These are phyloP conservation scores for Russula brevipes DNA, from an alignment of 768 basidiomycete species.

Conservation along the genomic window DNA sequence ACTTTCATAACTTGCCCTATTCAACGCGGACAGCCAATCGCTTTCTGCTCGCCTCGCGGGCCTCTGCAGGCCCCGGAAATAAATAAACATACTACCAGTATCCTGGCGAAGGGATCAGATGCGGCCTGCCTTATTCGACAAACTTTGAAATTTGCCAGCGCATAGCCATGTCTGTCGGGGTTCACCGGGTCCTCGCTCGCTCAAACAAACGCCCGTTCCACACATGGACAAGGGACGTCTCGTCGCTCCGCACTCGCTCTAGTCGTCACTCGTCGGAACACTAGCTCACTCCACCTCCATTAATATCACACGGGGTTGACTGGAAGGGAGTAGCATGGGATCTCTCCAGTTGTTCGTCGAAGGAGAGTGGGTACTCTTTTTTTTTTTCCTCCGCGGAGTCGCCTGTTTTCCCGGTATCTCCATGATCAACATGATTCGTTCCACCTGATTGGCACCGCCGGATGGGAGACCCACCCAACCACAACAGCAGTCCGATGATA, in stretches of 20 bases:
- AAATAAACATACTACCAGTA: constrained; percentile 18
- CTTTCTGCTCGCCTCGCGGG: constrained; percentile 16
- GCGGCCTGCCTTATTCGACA: constrained; percentile 12
- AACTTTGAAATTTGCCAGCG: constrained; percentile 22
- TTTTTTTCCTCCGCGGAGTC: constrained; percentile 13
- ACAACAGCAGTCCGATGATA: constrained; percentile 1
- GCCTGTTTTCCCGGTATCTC: constrained; percentile 14
- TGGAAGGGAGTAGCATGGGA: not conserved
- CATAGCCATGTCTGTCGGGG: constrained; percentile 10
- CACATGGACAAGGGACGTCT: not conserved
- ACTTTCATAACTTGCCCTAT: constrained; percentile 1
- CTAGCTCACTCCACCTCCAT: not conserved
- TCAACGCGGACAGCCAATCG: not conserved
- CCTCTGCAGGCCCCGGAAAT: not conserved
- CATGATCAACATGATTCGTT: constrained; percentile 4
- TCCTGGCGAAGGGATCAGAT: constrained; percentile 17
- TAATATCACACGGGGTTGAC: not conserved
- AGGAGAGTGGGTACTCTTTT: not conserved
- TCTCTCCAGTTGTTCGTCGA: not conserved
- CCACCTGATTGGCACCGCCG: constrained; percentile 7
- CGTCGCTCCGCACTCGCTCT: not conserved
- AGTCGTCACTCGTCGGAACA: not conserved
- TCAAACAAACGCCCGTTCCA: not conserved
- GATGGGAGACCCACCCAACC: not conserved
- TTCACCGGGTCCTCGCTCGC: constrained; percentile 12